Evolutionary conservation across 257 asterid genomes (phyloP).

Genomic region (Fraxinus pennsylvanica): DNA sequence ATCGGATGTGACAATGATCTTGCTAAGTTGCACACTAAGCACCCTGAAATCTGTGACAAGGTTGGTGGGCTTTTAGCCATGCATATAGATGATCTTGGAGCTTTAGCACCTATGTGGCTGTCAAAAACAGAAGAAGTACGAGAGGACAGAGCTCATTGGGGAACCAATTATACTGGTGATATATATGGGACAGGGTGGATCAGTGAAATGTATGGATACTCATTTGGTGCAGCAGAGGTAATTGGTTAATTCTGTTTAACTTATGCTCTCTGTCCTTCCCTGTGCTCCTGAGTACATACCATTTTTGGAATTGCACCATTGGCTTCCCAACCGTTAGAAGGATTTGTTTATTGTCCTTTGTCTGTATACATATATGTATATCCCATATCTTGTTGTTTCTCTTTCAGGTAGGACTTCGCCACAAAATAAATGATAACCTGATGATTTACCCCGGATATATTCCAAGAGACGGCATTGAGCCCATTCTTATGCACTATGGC

Average conservation of each 20-base stretch:
- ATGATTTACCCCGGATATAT: constrained; percentile 97
- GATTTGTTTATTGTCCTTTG: neutral
- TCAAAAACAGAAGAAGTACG: constrained; percentile 93
- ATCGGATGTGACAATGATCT: constrained; percentile 90
- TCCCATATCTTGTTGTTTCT: constrained; percentile 28
- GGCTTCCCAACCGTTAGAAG: neutral
- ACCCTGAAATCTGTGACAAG: constrained; percentile 94
- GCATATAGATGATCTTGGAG: constrained; percentile 96
- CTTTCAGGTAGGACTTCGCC: constrained; percentile 90
- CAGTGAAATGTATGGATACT: constrained; percentile 99
- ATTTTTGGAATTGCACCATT: neutral
- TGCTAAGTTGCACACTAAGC: constrained; percentile 87
- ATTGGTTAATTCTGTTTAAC: neutral
- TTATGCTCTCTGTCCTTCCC: neutral
- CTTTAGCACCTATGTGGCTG: constrained; percentile 92
- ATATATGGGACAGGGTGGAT: constrained; percentile 91
- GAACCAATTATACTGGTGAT: constrained; percentile 88
- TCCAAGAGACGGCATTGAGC: constrained; percentile 86
- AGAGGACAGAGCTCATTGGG: constrained; percentile 86
- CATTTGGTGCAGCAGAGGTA: constrained; percentile 99
- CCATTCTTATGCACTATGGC: constrained; percentile 96
- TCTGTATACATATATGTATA: constrained; percentile 14
- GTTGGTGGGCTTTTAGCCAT: constrained; percentile 98
- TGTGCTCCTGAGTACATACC: neutral
- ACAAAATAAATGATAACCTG: constrained; percentile 83